A percentile compares a stretch with the other conserved stretches of the same genome.
Evolutionary conservation across 2,329 filamentous ascomycete genomes (phyloP).

Genomic region (Fusarium beomiforme): DNA sequence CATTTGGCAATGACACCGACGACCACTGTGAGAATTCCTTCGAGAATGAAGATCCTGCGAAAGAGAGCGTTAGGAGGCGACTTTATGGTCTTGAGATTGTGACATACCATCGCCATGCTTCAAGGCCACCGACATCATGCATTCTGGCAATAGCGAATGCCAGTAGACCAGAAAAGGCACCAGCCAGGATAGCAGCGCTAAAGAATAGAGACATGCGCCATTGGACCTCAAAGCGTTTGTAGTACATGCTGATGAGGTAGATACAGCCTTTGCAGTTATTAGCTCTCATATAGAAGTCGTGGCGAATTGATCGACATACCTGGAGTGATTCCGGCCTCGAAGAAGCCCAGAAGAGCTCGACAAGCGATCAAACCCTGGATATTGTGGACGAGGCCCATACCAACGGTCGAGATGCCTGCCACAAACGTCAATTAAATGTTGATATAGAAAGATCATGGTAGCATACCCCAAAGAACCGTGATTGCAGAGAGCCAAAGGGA

Average conservation of each 20-base stretch:
- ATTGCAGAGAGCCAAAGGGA: slow-evolving; percentile 7
- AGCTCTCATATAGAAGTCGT: neutral
- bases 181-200: neutral
- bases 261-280: neutral
- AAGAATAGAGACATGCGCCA: slow-evolving; percentile 12
- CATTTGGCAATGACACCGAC: slow-evolving; percentile 75
- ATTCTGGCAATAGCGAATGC: slow-evolving; percentile 7
- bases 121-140: neutral
- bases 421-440: too few relatives aligned
- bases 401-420: neutral
- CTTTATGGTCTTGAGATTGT: accelerated
- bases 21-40: slow-evolving; percentile 75
- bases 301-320: neutral
- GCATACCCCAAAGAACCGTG: neutral
- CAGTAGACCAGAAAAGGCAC: neutral
- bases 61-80: accelerated
- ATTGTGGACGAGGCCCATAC: neutral
- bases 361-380: neutral
- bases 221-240: slow-evolving; percentile 5
- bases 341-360: neutral
- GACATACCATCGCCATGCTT: slow-evolving; percentile 8
- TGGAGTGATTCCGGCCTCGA: neutral
- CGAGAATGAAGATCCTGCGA: slow-evolving; percentile 70
- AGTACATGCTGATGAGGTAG: slow-evolving; percentile 17
- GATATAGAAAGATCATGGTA: neutral